Base-by-base conservation (phyloP, 1,139 yeast genomes). In the Pichia terricola region DNA sequence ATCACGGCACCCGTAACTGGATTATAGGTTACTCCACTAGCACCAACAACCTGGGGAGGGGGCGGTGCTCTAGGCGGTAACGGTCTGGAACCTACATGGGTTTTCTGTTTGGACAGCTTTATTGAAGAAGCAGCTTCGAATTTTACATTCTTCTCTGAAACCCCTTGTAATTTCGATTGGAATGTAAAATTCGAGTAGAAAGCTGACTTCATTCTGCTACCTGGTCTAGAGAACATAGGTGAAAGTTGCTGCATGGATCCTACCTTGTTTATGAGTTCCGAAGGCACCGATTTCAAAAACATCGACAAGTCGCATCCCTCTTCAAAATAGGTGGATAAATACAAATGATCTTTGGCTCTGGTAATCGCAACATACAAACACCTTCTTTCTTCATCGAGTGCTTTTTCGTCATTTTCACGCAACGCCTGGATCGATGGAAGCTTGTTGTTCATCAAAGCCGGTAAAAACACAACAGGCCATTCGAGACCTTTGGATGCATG, bases 401-500 rank as follows among this genome's bases (percentile, higher is more conserved):
- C 49, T 5, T 30, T 35, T 32, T 50, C 50, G 31, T 45, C 50
- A 4, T 39, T 34, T 25, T 49, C 54, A 3, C 50, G 46, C 25
- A 56, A 44, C 2, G 58, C 58, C 38, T 57, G 41, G 40, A 54
- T 42, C 35, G 62, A 45, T 25, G 64, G 60, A 39, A 60, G 43
- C 38, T 59, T 45, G 35, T 79, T 78, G 41, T 81, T 85, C 16
- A 75, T 68, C 28, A 83, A 64, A 0, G 83, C 81, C 0, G 94
- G 89, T 10, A 87, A 73, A 57, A 87, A 85, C 0, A 91, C 96
- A 5, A 84, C 75, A 0, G 95, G 91, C 97, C 97, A 91, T 61
- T 91, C 97, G 4, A 88, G 67, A 1, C 97, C 97, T 58, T 91
- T 91, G 2, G 97, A 79, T 0, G 89, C 87, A 61, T 91, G 98